Conservation (phyloP, 1,284 basidiomycete species). For the Cryptococcus sp. region DNA sequence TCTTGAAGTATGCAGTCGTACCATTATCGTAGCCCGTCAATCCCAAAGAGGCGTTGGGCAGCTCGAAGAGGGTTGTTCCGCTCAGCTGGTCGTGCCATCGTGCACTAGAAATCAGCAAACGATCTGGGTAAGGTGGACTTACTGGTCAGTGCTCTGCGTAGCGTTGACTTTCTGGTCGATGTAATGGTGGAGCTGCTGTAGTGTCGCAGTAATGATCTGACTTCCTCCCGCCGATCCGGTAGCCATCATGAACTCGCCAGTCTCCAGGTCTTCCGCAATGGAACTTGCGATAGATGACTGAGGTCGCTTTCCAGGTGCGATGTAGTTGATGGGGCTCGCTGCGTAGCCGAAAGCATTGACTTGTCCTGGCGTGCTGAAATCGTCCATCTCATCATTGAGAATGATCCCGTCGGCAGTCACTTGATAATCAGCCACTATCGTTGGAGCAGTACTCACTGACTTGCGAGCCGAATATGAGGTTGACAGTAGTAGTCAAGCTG, state of each 20-base stretch:
- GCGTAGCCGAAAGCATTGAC: slow-evolving; percentile 52
- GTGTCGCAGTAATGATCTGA: slow-evolving; percentile 54
- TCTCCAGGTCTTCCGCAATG: slow-evolving; percentile 46
- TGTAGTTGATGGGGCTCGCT: slow-evolving; percentile 50
- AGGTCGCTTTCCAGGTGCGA: slow-evolving; percentile 51
- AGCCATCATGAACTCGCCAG: slow-evolving; percentile 47
- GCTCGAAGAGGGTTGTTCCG: slow-evolving; percentile 48
- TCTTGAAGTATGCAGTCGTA: slow-evolving; percentile 43
- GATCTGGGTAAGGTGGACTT: slow-evolving; percentile 4
- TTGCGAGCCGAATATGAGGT: slow-evolving; percentile 49
- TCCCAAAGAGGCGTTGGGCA: slow-evolving; percentile 20
- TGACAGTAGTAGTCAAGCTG: slow-evolving; percentile 54
- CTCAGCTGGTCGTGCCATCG: slow-evolving; percentile 55
- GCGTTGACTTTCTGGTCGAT: slow-evolving; percentile 41
- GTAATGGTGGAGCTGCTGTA: slow-evolving; percentile 46
- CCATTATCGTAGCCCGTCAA: slow-evolving; percentile 49
- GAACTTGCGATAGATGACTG: slow-evolving; percentile 50
- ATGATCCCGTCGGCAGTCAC: slow-evolving; percentile 39
- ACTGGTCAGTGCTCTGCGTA: slow-evolving; percentile 29
- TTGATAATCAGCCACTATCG: slow-evolving; percentile 15
- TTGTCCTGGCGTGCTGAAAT: slow-evolving; percentile 45
- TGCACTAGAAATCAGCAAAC: slow-evolving; percentile 22
- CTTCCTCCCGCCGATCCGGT: slow-evolving; percentile 53
- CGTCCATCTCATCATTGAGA: slow-evolving; percentile 53
- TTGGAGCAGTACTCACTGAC: slow-evolving; percentile 20